A percentile compares a stretch with the other conserved stretches of the same genome.
Conservation (phyloP, 2,329 filamentous ascomycete species). For the Orbilia oligospora region DNA sequence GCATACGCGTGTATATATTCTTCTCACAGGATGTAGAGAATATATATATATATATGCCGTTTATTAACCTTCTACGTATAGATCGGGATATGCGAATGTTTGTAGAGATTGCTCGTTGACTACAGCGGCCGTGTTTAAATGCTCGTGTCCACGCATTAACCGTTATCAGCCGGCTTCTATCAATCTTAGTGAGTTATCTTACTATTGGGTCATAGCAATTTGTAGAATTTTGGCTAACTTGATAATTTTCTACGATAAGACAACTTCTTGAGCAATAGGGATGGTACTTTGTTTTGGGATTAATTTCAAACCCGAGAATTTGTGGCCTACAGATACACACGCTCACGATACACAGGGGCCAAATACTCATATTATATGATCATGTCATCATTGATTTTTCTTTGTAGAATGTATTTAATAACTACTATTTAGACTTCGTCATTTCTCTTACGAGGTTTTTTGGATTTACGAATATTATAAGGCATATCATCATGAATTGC, state of each 20-base stretch:
- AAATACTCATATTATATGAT: too few species aligned
- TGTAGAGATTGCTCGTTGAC: conserved; percentile 3
- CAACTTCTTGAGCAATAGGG: conserved; percentile 18
- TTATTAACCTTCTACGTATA: not conserved
- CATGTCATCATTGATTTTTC: too few species aligned
- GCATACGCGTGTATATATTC: too few species aligned
- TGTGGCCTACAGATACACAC: too few species aligned
- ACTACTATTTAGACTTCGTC: too few species aligned
- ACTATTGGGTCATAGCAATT: too few species aligned
- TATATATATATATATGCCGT: too few species aligned
- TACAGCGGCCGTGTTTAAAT: not conserved
- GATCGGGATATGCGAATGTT: not conserved
- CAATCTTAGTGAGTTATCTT: conserved; percentile 21
- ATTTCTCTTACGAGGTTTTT: too few species aligned
- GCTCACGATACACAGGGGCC: too few species aligned
- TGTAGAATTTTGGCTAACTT: not conserved
- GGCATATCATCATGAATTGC: too few species aligned
- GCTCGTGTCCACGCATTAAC: not conserved
- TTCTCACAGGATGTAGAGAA: too few species aligned
- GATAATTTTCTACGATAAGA: not conserved
- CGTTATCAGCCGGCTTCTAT: not conserved
- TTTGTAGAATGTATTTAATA: not conserved
- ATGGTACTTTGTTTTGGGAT: conserved; percentile 7
- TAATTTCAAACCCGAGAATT: not conserved
- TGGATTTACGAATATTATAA: too few species aligned